Evolutionary conservation across 495 filamentous ascomycete species (phyloP), one percentile per base, ranked within the genome.

Genomic region (Xylaria telfairii): DNA sequence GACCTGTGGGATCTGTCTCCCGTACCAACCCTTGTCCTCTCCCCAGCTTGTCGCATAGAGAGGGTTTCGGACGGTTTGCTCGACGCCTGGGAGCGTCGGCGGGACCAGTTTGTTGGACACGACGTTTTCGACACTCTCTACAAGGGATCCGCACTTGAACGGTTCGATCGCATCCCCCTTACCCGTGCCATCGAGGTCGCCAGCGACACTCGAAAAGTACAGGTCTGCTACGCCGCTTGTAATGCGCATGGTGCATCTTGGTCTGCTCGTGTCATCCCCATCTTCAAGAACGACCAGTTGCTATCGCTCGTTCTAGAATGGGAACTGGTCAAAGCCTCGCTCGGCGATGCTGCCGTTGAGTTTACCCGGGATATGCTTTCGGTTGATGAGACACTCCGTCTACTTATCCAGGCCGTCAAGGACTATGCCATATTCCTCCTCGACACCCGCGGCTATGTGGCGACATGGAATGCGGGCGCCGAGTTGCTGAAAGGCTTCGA

Each of bases 401-500:
- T 89, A 49, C 78, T 91, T 9, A 81, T 91, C n/a, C 84, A 91
- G 68, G 87, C 86, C 0, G 87, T 91, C 68, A 89, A 88, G 73
- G 89, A 90, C 69, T 91, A 90, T 71, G 89, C 88, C 56, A 91
- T 91, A 68, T 91, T 91, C 73, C 88, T 91, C 76, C 81, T 91
- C 42, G 88, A 91, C 66, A 85, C 86, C 0, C 77, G 79, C 9
- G 89, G 89, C 32, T 72, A 84, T 67, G 86, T 91, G 30, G 83
- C 82, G 3, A 90, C 88, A 0, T 91, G 89, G 89, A 91, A 91
- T 60, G 76, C 82, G 0, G 89, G 89, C 1, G 89, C 89, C 1
- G 78, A 86, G 39, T 75, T 88, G 17, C 77, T 90, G 44, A 91
- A 91, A 76, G 88, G 88, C 0, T 91, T 89, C 78, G 82, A 72